Percentiles rank a stretch among this genome's conserved stretches.
These are phyloP conservation scores for Polygonum aviculare DNA, from an alignment of 148 eudicot genomes.

Conservation along the genomic window DNA sequence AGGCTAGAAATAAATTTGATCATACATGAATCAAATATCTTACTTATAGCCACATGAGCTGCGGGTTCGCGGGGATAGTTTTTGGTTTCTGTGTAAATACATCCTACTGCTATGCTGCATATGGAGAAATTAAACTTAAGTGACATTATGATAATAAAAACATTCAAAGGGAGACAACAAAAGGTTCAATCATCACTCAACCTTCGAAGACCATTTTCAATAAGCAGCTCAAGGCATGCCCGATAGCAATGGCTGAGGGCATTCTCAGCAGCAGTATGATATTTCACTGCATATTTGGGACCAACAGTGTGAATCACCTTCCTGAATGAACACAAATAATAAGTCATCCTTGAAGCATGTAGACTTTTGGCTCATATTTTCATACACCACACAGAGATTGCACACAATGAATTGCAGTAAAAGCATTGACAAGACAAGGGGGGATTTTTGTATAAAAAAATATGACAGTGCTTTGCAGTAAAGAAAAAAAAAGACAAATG, in stretches of 20 bases:
- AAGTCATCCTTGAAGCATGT: neutral
- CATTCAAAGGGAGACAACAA: constrained; percentile 9
- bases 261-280: constrained; percentile 99
- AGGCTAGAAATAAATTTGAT: neutral
- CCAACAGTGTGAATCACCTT: constrained; percentile 98
- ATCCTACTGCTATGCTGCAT: constrained; percentile 94
- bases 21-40: constrained; percentile 21
- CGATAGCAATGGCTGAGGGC: constrained; percentile 96
- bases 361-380: neutral
- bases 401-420: constrained; percentile 1
- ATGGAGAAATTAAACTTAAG: neutral
- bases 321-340: constrained; percentile 38
- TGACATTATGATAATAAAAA: constrained; percentile 3
- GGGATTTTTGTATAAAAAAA: neutral
- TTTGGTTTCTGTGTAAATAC: constrained; percentile 87
- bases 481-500: neutral
- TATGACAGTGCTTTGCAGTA: neutral
- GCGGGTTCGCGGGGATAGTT: constrained; percentile 99
- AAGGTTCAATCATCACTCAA: constrained; percentile 20
- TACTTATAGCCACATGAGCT: constrained; percentile 97
- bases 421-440: neutral
- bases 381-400: neutral
- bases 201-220: constrained; percentile 81
- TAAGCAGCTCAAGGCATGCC: constrained; percentile 89
- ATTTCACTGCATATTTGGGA: constrained; percentile 97